phyloP scores from a whole-genome alignment of 2,329 filamentous ascomycete genomes.

The Chaetomium strumarium region DNA sequence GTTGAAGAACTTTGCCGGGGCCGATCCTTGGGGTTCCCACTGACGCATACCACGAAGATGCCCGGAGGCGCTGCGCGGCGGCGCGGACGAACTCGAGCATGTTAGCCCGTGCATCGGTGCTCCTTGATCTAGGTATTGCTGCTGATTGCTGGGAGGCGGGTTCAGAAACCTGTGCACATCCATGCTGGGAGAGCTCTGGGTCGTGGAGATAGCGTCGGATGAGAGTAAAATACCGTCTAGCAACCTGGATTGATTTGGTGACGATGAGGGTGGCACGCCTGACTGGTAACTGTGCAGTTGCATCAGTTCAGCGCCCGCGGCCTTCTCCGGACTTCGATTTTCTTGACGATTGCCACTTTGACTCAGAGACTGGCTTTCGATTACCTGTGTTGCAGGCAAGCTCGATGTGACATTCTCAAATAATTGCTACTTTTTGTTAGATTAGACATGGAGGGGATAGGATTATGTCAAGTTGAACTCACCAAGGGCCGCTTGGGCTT shows the following conservation, averaged over 20 bases:
- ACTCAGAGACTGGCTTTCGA: constrained; percentile 10
- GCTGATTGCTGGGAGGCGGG: neutral
- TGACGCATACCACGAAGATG: neutral
- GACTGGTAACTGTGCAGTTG: no score
- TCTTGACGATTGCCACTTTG: neutral
- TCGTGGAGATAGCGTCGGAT: neutral
- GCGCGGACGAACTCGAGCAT: neutral
- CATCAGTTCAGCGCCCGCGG: no score
- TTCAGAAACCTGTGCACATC: neutral
- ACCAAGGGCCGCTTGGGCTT: constrained; percentile 20
- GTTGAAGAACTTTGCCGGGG: neutral
- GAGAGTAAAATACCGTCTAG: constrained; percentile 9
- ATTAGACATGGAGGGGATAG: neutral
- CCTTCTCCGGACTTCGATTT: no score
- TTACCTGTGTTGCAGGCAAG: constrained; percentile 12
- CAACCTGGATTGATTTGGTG: neutral
- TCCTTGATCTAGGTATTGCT: no score
- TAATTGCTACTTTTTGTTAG: constrained; percentile 16
- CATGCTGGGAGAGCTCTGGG: neutral
- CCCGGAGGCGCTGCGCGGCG: neutral
- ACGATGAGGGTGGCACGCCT: neutral
- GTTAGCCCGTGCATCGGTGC: neutral
- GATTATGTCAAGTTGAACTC: neutral
- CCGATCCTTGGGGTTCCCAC: neutral
- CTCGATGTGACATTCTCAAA: constrained; percentile 8